Conservation (phyloP, 2,329 filamentous ascomycete species). For the Chrysoporthe cubensis region DNA sequence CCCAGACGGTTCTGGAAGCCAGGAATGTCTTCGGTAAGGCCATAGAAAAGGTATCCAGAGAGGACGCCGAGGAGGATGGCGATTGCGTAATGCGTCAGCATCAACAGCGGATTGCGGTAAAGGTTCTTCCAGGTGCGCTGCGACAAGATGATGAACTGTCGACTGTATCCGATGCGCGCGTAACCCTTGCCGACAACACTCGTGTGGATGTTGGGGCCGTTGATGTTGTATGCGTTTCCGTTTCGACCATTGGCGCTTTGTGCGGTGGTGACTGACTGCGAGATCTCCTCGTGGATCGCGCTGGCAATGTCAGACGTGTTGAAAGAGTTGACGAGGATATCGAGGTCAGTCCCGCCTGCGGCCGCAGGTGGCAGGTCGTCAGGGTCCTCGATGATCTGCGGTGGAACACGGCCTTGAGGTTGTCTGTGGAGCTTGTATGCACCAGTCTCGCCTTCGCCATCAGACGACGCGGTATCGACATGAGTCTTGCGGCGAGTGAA, state of each 20-base stretch:
- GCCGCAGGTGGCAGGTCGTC: constrained; percentile 66
- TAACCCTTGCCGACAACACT: constrained; percentile 77
- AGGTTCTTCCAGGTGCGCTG: constrained; percentile 94
- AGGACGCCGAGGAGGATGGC: constrained; percentile 93
- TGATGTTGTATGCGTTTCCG: constrained; percentile 53
- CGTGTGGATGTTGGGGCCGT: constrained; percentile 53
- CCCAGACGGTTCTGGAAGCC: constrained; percentile 98
- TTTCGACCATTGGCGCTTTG: constrained; percentile 69
- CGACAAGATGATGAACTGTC: constrained; percentile 89
- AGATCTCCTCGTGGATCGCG: constrained; percentile 77
- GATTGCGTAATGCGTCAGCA: constrained; percentile 98
- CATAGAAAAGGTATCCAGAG: constrained; percentile 94
- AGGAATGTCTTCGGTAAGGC: constrained; percentile 91
- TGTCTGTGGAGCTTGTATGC: constrained; percentile 57
- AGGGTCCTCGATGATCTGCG: constrained; percentile 70
- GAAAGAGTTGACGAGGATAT: constrained; percentile 78
- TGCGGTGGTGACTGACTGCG: constrained; percentile 67
- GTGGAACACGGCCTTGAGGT: constrained; percentile 47
- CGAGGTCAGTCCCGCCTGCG: constrained; percentile 73
- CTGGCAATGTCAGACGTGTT: constrained; percentile 75
- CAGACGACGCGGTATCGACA: constrained; percentile 62
- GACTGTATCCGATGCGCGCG: constrained; percentile 74
- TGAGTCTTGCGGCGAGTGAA: constrained; percentile 79
- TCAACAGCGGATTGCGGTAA: constrained; percentile 95
- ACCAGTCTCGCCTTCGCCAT: constrained; percentile 54